Conservation (phyloP, 208 protist species). For the Jaenimonas drosophilae region DNA sequence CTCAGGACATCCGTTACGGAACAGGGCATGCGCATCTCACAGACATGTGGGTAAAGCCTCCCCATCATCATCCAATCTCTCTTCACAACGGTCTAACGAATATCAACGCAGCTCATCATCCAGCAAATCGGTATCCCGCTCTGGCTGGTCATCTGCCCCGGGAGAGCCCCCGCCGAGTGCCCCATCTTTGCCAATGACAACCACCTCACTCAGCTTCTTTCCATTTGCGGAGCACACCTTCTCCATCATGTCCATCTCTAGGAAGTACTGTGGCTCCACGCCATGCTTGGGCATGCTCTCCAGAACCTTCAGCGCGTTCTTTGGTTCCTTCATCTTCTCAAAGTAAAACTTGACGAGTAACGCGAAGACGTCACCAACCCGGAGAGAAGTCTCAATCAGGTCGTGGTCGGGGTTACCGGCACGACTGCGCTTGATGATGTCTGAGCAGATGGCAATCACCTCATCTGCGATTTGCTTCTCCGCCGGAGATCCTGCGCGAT, state of each 20-base stretch:
- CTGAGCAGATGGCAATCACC: slow-evolving; percentile 74
- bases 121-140: no score
- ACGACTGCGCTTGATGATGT: slow-evolving; percentile 79
- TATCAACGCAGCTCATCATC: no score
- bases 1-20: no score
- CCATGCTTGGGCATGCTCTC: slow-evolving; percentile 88
- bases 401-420: slow-evolving; percentile 45
- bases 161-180: neutral
- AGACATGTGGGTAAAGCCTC: no score
- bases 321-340: slow-evolving; percentile 54
- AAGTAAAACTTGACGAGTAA: slow-evolving; percentile 92
- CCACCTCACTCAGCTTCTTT: slow-evolving; percentile 38
- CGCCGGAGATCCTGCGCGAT: slow-evolving; percentile 15
- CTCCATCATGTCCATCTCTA: slow-evolving; percentile 85
- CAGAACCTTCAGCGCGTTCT: slow-evolving; percentile 83
- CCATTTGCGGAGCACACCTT: slow-evolving; percentile 75
- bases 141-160: neutral
- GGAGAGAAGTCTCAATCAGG: slow-evolving; percentile 64
- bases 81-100: no score
- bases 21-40: no score
- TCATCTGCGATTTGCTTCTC: slow-evolving; percentile 58
- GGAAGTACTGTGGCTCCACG: slow-evolving; percentile 79
- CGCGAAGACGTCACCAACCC: slow-evolving; percentile 94
- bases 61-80: no score
- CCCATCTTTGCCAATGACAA: slow-evolving; percentile 7